Evolutionary conservation across 345 rosid species (phyloP).

Genomic region (Boechera divaricarpa): DNA sequence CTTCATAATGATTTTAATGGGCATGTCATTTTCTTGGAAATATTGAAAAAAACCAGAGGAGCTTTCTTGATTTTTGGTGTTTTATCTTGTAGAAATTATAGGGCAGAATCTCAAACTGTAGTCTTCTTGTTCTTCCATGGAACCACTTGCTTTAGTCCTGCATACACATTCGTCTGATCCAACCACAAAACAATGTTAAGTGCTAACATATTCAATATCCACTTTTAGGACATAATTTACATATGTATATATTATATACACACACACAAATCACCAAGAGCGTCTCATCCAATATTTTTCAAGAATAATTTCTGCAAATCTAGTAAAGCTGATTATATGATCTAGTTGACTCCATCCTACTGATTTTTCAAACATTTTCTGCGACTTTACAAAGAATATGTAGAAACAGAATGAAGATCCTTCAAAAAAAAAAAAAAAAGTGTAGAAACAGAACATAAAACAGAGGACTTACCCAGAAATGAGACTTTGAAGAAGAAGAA

Average conservation of each 20-base stretch:
- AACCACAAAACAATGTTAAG: constrained; percentile 17
- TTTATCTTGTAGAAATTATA: constrained; percentile 8
- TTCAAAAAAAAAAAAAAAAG: too few relatives aligned
- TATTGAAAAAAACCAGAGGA: not conserved
- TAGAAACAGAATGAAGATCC: too few relatives aligned
- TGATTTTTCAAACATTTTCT: not conserved
- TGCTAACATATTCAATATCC: not conserved
- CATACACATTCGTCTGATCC: constrained; percentile 66
- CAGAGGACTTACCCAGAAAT: constrained; percentile 68
- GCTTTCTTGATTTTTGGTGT: not conserved
- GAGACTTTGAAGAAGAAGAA: constrained; percentile 51
- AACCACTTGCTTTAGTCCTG: constrained; percentile 72
- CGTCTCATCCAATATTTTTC: not conserved
- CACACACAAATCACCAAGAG: not conserved
- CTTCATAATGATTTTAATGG: constrained; percentile 17
- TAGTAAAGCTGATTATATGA: not conserved
- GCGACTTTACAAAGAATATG: not conserved
- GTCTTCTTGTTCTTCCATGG: constrained; percentile 65
- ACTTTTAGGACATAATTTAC: not conserved
- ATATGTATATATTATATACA: not conserved
- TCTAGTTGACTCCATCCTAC: not conserved
- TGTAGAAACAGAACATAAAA: constrained; percentile 21
- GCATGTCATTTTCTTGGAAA: constrained; percentile 26
- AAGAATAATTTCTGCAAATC: not conserved
- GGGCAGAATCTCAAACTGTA: constrained; percentile 29